Conservation (phyloP, 2,329 filamentous ascomycete genomes). For the Tolypocladium album region DNA sequence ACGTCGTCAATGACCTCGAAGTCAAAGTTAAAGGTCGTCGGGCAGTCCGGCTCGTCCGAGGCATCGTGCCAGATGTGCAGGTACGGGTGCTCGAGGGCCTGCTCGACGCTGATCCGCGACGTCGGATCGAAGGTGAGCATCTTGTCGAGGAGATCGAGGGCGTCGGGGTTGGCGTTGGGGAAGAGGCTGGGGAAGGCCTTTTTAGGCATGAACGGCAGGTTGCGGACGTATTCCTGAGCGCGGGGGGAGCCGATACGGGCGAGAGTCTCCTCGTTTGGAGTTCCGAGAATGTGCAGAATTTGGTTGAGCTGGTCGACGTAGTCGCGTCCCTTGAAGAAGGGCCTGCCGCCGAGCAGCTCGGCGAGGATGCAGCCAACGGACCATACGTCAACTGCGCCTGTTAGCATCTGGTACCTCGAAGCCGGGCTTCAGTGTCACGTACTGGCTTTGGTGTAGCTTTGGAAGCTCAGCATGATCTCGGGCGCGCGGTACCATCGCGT, state of each 20-base stretch:
- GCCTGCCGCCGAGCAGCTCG: conserved; percentile 87
- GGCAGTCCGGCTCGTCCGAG: conserved; percentile 88
- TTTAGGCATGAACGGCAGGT: conserved; percentile 91
- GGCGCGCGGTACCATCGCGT: conserved; percentile 92
- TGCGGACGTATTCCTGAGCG: conserved; percentile 96
- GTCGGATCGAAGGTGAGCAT: conserved; percentile 98
- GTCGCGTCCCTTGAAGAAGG: conserved; percentile 98
- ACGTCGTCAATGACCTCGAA: conserved; percentile 98
- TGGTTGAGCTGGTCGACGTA: conserved; percentile 99
- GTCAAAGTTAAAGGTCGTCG: conserved; percentile 92
- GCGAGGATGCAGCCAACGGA: conserved; percentile 97
- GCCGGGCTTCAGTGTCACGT: conserved; percentile 32
- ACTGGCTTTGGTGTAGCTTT: conserved; percentile 99
- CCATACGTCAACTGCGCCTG: conserved; percentile 80
- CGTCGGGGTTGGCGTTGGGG: conserved; percentile 89
- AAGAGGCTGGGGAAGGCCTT: conserved; percentile 82
- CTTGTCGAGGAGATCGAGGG: conserved; percentile 85
- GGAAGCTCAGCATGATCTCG: conserved; percentile 99
- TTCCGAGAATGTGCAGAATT: conserved; percentile 95
- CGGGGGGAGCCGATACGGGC: conserved; percentile 88
- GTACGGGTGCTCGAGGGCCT: conserved; percentile 92
- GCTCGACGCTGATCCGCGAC: conserved; percentile 85
- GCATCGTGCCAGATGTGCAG: conserved; percentile 98
- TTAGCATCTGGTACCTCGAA: neutral
- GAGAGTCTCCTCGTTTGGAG: conserved; percentile 89